Evolutionary conservation across 2,329 filamentous ascomycete genomes (phyloP).

Genomic region (Cordyceps javanica): DNA sequence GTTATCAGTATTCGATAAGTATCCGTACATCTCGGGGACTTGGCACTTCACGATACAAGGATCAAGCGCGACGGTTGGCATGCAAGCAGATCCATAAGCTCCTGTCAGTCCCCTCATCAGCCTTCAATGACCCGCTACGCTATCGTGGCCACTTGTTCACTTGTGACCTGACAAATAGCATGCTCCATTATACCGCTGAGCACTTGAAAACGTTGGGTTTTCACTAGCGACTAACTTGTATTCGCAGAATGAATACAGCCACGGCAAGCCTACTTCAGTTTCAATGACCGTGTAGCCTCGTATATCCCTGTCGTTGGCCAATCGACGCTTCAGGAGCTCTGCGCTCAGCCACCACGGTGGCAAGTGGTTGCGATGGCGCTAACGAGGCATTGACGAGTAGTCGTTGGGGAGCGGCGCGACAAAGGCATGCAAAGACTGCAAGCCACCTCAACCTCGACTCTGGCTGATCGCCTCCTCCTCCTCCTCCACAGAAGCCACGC

Average conservation of each 20-base stretch:
- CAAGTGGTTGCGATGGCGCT: background rate
- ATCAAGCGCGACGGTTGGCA: background rate
- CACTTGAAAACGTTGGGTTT: background rate
- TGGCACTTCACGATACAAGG: background rate
- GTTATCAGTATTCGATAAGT: no score
- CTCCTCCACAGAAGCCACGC: background rate
- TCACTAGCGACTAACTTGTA: background rate
- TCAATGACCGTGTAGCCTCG: background rate
- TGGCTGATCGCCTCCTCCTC: background rate
- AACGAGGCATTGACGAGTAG: background rate
- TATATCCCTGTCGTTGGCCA: background rate
- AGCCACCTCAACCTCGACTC: background rate
- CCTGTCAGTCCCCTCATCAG: background rate
- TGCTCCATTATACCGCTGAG: background rate
- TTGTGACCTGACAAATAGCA: background rate
- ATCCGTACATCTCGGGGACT: background rate
- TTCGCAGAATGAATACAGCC: background rate
- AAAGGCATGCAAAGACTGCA: background rate
- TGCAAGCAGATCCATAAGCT: background rate
- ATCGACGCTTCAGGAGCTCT: background rate
- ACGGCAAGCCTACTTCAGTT: background rate
- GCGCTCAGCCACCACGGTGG: background rate
- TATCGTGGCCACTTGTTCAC: background rate
- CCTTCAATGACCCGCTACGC: background rate
- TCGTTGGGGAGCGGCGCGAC: background rate